phyloP scores from a whole-genome alignment of 1,284 basidiomycete genomes.

The Rhodotorula mucilaginosa region DNA sequence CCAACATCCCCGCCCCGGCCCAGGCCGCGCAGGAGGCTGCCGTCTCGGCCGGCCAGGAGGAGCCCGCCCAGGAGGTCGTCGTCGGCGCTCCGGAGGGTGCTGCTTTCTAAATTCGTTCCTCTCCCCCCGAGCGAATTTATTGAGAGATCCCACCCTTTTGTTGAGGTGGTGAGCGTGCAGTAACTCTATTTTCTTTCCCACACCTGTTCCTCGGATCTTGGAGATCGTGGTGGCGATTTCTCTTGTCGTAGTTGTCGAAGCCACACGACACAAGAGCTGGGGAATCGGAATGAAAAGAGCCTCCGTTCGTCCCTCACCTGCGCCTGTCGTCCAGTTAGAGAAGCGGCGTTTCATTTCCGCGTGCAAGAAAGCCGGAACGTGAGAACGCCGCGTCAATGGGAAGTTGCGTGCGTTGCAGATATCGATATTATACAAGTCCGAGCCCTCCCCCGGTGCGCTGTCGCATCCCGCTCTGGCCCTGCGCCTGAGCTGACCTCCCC shows the following conservation, averaged over 20 bases:
- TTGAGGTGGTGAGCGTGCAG: neutral
- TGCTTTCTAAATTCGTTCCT: slow-evolving; percentile 17
- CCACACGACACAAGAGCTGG: neutral
- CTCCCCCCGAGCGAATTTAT: too few relatives aligned
- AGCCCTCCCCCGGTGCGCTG: too few relatives aligned
- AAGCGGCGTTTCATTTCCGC: too few relatives aligned
- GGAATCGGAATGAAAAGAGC: neutral
- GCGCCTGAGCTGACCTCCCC: neutral
- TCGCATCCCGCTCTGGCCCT: too few relatives aligned
- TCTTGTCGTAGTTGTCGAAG: slow-evolving; percentile 1
- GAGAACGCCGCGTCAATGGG: too few relatives aligned
- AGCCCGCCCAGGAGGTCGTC: slow-evolving; percentile 24
- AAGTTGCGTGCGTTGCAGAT: neutral
- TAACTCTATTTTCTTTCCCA: neutral
- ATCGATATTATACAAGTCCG: neutral
- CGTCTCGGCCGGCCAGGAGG: slow-evolving; percentile 11
- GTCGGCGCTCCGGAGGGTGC: slow-evolving; percentile 23
- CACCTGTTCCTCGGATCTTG: neutral
- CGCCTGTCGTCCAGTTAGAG: too few relatives aligned
- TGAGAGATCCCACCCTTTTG: neutral
- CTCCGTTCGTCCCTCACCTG: neutral
- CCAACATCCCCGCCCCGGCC: slow-evolving; percentile 37
- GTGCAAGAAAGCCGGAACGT: too few relatives aligned
- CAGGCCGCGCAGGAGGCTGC: slow-evolving; percentile 20
- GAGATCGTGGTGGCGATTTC: neutral